Conservation (phyloP, 176 grass and related monocot genomes). For the Eremochloa ophiuroides region DNA sequence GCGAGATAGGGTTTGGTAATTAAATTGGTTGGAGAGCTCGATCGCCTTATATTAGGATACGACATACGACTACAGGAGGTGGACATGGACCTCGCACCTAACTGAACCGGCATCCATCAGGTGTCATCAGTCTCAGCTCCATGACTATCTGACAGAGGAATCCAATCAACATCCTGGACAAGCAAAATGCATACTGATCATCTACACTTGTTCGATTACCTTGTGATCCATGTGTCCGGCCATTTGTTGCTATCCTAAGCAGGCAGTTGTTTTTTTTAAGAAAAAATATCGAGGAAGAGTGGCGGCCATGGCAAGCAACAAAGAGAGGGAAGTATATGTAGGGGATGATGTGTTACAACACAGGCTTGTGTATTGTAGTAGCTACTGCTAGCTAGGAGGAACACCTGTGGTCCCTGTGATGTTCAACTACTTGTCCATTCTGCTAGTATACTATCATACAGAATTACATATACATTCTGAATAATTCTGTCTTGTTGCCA, state of each 20-base stretch:
- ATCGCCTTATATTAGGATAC: too few relatives aligned
- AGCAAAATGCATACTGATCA: not conserved
- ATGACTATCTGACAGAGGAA: not conserved
- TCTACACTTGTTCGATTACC: not conserved
- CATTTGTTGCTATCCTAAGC: not conserved
- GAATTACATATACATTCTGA: not conserved
- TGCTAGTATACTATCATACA: too few relatives aligned
- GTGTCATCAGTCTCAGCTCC: too few relatives aligned
- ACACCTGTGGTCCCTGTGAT: too few relatives aligned
- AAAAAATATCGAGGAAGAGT: not conserved
- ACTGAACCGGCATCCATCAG: too few relatives aligned
- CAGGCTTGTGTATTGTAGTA: not conserved
- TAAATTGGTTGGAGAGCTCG: too few relatives aligned
- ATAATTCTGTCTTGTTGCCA: not conserved
- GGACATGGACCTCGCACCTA: too few relatives aligned
- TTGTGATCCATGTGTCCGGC: not conserved
- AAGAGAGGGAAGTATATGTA: not conserved
- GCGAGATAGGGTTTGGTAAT: too few relatives aligned
- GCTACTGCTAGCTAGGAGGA: too few relatives aligned
- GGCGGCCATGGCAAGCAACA: slow-evolving; percentile 29
- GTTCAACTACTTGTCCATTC: too few relatives aligned
- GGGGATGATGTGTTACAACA: too few relatives aligned
- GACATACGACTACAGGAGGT: too few relatives aligned
- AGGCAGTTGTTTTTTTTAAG: not conserved
- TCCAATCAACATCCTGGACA: not conserved